Evolutionary conservation across 331 rosid genomes (phyloP), one percentile per base, ranked within the genome.

Genomic region (Malus hybrid): DNA sequence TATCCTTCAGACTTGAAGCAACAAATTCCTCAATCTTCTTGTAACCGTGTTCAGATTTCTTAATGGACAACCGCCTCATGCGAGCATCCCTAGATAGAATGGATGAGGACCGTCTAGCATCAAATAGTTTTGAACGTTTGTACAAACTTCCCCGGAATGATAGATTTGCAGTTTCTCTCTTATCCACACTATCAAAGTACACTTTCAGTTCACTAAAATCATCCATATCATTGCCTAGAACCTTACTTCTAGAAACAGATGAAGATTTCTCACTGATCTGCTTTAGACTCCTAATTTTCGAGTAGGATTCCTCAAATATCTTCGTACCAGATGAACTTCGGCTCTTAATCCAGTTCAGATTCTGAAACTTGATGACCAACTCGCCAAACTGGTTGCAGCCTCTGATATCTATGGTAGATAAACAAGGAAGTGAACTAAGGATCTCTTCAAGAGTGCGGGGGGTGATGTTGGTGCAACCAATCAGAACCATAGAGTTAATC

Each of bases 1-100:
- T 92, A 61, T 90, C 97, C 85, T 84, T 88, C 82, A 95, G 83
- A 74, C 93, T 87, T 75, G 93, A 87, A 81, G 91, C 92, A 74
- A 95, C 90, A 83, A 87, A 92, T 67, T 89, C 97, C 82, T 92
- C 97, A 91, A 95, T 90, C 88, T 88, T 92, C 87, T 86, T 90
- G 76, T 87, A 95, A 32, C 99, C 93, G 86, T 83, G 85, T 85
- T 95, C 97, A 28, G 93, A 87, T 83, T 92, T 92, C 89, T 95
- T 95, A 80, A 95, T 90, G 73, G 97, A 82, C 97, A 97, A 95
- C 36, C 91, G 92, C 71, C 99, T 92, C 71, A 87, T 90, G 18
- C 99, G 99, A 59, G 99, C 99, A 87, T 95, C 96, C 87, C 97
- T 90, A 18, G 99, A 92, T 73, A 95, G 80, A 81, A 95, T 95